Evolutionary conservation across 192 early-diverging fungal species (phyloP).

Genomic region (Podochytrium sp.): DNA sequence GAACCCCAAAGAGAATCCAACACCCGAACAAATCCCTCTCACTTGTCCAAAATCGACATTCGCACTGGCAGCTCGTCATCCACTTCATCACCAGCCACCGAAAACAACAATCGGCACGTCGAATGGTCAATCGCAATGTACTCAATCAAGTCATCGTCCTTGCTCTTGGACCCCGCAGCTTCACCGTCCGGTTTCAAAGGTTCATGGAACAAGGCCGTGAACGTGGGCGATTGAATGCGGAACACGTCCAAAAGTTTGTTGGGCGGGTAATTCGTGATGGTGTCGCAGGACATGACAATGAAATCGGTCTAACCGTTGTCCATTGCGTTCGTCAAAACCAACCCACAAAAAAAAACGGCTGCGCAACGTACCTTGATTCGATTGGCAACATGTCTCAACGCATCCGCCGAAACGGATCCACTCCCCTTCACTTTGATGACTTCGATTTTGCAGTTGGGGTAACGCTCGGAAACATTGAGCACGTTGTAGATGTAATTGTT

Average conservation of each 20-base stretch:
- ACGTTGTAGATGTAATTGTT: slow-evolving; percentile 63
- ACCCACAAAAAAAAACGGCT: neutral
- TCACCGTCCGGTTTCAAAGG: slow-evolving; percentile 73
- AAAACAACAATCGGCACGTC: slow-evolving; percentile 46
- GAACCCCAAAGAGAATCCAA: slow-evolving; percentile 17
- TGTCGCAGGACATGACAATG: slow-evolving; percentile 89
- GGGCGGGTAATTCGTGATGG: slow-evolving; percentile 83
- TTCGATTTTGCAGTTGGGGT: slow-evolving; percentile 67
- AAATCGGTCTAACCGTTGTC: slow-evolving; percentile 69
- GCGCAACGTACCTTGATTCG: slow-evolving; percentile 80
- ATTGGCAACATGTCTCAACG: slow-evolving; percentile 75
- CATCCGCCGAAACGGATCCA: slow-evolving; percentile 77
- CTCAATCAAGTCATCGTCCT: slow-evolving; percentile 49
- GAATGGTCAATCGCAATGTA: slow-evolving; percentile 54
- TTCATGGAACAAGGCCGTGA: slow-evolving; percentile 84
- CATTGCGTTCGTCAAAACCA: neutral
- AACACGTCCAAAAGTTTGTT: slow-evolving; percentile 83
- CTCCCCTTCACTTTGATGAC: slow-evolving; percentile 53
- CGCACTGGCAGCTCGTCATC: slow-evolving; percentile 64
- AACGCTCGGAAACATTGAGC: slow-evolving; percentile 38
- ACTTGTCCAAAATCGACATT: slow-evolving; percentile 66
- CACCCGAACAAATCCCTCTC: slow-evolving; percentile 7
- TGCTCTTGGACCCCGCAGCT: slow-evolving; percentile 43
- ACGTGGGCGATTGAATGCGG: slow-evolving; percentile 77
- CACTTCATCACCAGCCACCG: slow-evolving; percentile 44